These are phyloP conservation scores for Themeda triandra DNA, from an alignment of 176 grass and related monocot species.

Conservation along the genomic window DNA sequence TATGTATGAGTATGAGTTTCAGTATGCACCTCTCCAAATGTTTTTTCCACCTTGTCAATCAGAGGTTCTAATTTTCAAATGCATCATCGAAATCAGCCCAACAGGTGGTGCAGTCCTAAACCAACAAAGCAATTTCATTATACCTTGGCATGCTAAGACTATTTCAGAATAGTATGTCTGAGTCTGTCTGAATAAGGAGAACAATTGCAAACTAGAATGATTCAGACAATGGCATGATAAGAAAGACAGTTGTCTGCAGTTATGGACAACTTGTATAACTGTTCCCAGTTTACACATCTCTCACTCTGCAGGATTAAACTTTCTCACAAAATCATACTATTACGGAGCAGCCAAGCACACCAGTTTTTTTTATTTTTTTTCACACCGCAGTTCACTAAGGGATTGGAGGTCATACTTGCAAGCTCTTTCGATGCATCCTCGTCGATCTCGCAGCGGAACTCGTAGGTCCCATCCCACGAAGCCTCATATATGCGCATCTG, in stretches of 20 bases:
- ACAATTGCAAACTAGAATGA: not conserved
- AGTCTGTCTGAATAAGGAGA: not conserved
- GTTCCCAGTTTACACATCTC: not conserved
- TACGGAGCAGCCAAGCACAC: not conserved
- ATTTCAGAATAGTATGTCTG: not conserved
- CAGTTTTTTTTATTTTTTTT: not conserved
- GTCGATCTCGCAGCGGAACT: conserved; percentile 74
- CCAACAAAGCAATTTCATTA: not conserved
- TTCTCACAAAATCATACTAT: not conserved
- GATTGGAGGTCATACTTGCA: conserved; percentile 48
- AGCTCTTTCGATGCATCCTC: conserved; percentile 51
- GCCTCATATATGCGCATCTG: conserved; percentile 80
- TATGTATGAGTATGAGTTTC: not conserved
- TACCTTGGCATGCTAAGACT: not conserved
- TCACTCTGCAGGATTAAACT: not conserved
- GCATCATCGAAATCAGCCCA: not conserved
- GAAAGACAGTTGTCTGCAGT: not conserved
- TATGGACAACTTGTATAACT: not conserved
- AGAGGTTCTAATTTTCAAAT: not conserved
- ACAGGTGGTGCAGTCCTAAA: not conserved
- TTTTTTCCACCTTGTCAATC: not conserved
- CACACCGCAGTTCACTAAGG: not conserved
- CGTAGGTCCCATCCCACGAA: conserved; percentile 58
- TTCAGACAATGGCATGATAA: not conserved
- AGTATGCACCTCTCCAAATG: conserved; percentile 7